Evolutionary conservation across 257 asterid species (phyloP), one percentile per base, ranked within the genome.

Genomic region (Petrea volubilis): DNA sequence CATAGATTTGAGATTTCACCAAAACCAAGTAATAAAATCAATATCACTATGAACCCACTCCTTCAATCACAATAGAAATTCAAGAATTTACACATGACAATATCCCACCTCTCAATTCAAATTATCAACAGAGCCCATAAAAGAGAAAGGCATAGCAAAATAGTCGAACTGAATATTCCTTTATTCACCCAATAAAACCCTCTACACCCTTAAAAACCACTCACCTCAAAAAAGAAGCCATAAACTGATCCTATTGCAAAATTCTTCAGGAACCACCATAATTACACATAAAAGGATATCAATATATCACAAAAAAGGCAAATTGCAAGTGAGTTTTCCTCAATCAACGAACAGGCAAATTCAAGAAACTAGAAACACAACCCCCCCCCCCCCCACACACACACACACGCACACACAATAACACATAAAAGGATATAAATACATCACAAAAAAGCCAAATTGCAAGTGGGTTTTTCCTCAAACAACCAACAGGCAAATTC

Each of bases 261-360:
- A 50, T 2, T 1, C 11, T 34, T 44, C 49, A 21, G 52, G 56
- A 64, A 36, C 38, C 36, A 14, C 55, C 64, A 58, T 29, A 44
- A 31, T 68, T 18, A 55, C 20, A 38, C 1, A 4, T 18, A 34
- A 3, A 15, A 24, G 33, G n/a, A 53, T 24, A 68, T 11, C 17
- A 17, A 55, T 14, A 34, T 10, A 60, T 29, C 63, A 17, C 3
- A 23, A 58, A 28, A 6, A 59, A 74, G n/a, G 25, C 47, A 43
- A 55, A 72, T 36, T 43, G 24, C 70, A 72, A 74, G 52, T 20
- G n/a, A n/a, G n/a, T n/a, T n/a, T n/a, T n/a, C n/a, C n/a, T n/a
- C n/a, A n/a, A n/a, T n/a, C n/a, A n/a, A n/a, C n/a, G n/a, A n/a
- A n/a, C n/a, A n/a, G n/a, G n/a, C n/a, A n/a, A n/a, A n/a, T n/a